Evolutionary conservation across 257 asterid species (phyloP), one percentile per base, ranked within the genome.

Genomic region (Solanum peruvianum): DNA sequence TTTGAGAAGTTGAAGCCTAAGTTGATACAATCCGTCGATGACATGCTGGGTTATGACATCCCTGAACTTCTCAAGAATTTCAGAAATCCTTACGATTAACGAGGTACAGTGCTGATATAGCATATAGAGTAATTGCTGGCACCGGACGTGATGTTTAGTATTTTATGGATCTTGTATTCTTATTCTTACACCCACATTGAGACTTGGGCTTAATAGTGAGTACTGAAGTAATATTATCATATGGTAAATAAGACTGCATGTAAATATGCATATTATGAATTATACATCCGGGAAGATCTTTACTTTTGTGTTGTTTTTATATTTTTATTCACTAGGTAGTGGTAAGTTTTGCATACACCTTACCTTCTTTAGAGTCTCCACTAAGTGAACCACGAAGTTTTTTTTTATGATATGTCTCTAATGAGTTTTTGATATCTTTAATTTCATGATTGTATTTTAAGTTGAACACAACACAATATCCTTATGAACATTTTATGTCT

Each of bases 1-100:
- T 97, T 97, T 78, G 99, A 97, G 93, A 95, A 93, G 91, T 80
- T 97, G 94, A 97, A 96, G 85, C 94, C 96, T 3, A 97, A 91
- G 88, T 92, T 95, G 99, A 90, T 97, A 66, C 98, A 97, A 86
- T 39, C 91, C 2, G 97, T 95, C 9, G 99, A 97, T 58, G 98
- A 97, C 90, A 97, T 97, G 99, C 98, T 97, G 49, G 98, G 97
- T 25, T 94, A 97, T 14, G 99, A 97, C 88, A 96, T 97, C 83
- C 99, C 99, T 4, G 94, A 94, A 2, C 99, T 97, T 44, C 90
- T 96, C 87, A 95, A 97, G 93, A 96, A 92, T 75, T 96, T 97
- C 80, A 91, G 98, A 86, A 97, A 95, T 90, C 99, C 99, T 11
- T 95, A 95, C 39, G 99, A 95, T 49, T 97, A 90, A 80, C 6